A percentile compares a stretch with the other conserved stretches of the same genome.
phyloP scores from a whole-genome alignment of 352 stramenopile species.

The Globisporangium mamillatum region DNA sequence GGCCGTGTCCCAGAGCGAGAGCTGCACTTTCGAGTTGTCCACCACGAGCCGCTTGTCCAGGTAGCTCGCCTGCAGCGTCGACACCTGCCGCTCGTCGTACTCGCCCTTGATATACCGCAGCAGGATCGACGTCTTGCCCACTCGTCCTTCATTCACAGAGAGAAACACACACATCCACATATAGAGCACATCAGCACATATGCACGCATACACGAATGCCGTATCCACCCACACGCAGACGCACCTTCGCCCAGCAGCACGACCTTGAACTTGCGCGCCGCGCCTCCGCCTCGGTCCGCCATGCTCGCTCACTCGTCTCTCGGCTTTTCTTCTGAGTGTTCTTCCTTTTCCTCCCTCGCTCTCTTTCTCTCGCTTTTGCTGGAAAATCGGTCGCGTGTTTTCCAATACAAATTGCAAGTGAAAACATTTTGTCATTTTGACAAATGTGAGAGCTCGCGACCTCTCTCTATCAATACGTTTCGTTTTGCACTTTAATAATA shows the following conservation, averaged over 20 bases:
- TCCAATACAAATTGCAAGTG: too few relatives aligned
- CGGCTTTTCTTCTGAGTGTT: conserved; percentile 1
- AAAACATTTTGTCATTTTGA: too few relatives aligned
- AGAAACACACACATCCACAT: neutral
- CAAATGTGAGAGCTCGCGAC: too few relatives aligned
- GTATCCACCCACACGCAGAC: neutral
- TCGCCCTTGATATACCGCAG: conserved; percentile 92
- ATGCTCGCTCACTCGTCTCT: conserved; percentile 1
- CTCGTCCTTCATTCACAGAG: conserved; percentile 58
- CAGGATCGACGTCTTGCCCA: conserved; percentile 95
- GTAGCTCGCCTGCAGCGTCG: conserved; percentile 92
- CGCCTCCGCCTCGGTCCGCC: conserved; percentile 13
- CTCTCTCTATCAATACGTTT: too few relatives aligned
- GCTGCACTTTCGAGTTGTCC: conserved; percentile 72
- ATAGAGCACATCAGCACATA: neutral
- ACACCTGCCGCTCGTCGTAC: conserved; percentile 91
- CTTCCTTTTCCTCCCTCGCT: conserved; percentile 10
- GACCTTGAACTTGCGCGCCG: conserved; percentile 83
- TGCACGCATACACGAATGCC: neutral
- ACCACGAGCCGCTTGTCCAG: conserved; percentile 90
- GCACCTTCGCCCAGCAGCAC: conserved; percentile 83
- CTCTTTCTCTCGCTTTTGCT: neutral
- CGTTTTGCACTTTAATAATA: too few relatives aligned
- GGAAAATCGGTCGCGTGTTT: too few relatives aligned
- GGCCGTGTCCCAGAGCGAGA: conserved; percentile 87